Base-by-base conservation (phyloP, 1,139 yeast species). In the Sugiyamaella xylanicola region DNA sequence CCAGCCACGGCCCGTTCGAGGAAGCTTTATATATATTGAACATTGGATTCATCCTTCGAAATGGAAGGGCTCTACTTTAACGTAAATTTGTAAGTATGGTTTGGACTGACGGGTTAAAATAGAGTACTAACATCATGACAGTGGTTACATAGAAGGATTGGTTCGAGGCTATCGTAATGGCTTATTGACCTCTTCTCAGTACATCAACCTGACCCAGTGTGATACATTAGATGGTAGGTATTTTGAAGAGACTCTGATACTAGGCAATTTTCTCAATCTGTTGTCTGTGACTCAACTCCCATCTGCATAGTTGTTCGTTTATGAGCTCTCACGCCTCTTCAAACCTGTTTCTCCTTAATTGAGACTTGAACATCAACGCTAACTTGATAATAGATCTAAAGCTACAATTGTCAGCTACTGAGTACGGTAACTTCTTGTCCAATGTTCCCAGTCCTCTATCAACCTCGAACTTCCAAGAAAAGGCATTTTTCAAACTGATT, bases 81-180 rank as follows among this genome's bases (percentile, higher is more conserved):
- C 75, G 78, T 91, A 60, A 91, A 92, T 72, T 76, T 77, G 77
- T 74, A 61, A 56, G 77, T 69, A n/a, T 17, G n/a, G n/a, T 25
- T 25, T 7, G 32, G 5, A 5, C 32, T 25, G 32, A 11, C 32
- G 32, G 32, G 9, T 5, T 25, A n/a, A n/a, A n/a, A 5, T 25
- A 5, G 32, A 13, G 15, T 11, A 19, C 44, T 51, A 41, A 46
- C 53, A 27, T 17, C 25, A 11, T n/a, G 27, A 32, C 44, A 77
- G 82, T 72, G 99, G 99, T 27, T 95, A 81, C 75, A 81, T 93
- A 64, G 99, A 95, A 75, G 99, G 93, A 42, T 82, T 95, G 39
- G 96, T 92, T 44, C 85, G 99, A 67, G 99, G 99, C 8, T 90
- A 91, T 77, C 84, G 93, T 66, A 85, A 87, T 59, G 97, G 96